Conservation (phyloP, 2,329 filamentous ascomycete species). For the Cryphonectria japonica region DNA sequence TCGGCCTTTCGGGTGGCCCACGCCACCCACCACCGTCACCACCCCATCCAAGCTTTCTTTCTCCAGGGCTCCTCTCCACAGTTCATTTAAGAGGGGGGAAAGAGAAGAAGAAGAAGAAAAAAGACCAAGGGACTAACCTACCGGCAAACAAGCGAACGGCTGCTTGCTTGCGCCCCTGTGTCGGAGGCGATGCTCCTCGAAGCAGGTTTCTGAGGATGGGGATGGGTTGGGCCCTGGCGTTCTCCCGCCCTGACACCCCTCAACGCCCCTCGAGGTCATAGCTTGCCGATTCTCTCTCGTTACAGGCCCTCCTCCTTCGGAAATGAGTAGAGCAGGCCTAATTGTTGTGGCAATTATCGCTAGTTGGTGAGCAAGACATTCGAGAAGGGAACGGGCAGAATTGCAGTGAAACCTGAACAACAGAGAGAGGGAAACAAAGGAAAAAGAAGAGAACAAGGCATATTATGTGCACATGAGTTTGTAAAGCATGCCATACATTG, state of each 20-base stretch:
- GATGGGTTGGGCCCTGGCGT: neutral
- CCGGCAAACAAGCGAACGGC: slow-evolving; percentile 9
- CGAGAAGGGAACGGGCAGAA: neutral
- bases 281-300: neutral
- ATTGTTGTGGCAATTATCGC: neutral
- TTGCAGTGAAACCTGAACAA: neutral
- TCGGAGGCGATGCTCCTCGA: neutral
- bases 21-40: neutral
- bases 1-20: slow-evolving; percentile 7
- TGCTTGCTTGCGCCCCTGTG: neutral
- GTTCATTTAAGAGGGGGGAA: neutral
- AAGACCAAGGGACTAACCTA: neutral
- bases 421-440: no score
- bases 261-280: neutral
- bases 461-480: neutral
- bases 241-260: neutral
- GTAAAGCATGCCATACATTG: neutral
- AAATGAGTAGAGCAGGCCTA: neutral
- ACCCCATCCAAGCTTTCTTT: neutral
- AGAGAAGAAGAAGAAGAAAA: no score
- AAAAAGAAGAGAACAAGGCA: neutral
- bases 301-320: neutral
- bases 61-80: neutral
- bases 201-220: slow-evolving; percentile 3
- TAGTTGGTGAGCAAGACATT: neutral